Conservation (phyloP, 2,329 filamentous ascomycete genomes). For the Diatrype stigma region DNA sequence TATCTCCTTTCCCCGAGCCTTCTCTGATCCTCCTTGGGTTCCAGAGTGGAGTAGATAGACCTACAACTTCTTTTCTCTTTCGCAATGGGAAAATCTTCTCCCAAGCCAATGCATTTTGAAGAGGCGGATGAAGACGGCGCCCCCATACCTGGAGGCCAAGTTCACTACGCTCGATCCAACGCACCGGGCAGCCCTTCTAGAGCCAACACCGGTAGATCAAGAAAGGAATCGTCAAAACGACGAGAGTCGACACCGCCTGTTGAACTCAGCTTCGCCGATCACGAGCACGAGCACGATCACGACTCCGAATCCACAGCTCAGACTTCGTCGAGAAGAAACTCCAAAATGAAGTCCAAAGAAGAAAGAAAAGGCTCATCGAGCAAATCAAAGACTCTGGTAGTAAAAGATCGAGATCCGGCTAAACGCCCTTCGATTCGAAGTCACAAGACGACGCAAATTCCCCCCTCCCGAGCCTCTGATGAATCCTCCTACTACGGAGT, state of each 20-base stretch:
- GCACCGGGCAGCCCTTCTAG: constrained; percentile 41
- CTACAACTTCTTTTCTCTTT: constrained; percentile 9
- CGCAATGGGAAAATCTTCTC: constrained; percentile 39
- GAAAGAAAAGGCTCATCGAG: constrained; percentile 24
- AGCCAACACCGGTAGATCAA: constrained; percentile 48
- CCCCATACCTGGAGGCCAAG: constrained; percentile 32
- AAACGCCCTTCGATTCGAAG: constrained; percentile 31
- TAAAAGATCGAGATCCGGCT: constrained; percentile 10
- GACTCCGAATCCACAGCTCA: constrained; percentile 33
- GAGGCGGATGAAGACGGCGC: constrained; percentile 48
- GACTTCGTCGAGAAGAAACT: constrained; percentile 19
- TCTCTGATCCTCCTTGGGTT: constrained; percentile 11
- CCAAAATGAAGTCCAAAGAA: constrained; percentile 26
- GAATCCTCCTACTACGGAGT: constrained; percentile 38
- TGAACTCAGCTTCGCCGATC: constrained; percentile 37
- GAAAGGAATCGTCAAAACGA: constrained; percentile 35
- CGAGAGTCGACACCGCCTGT: constrained; percentile 34
- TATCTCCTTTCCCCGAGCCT: constrained; percentile 1
- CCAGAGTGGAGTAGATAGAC: background rate
- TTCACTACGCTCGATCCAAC: constrained; percentile 43
- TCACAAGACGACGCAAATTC: constrained; percentile 32
- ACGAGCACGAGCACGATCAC: no score
- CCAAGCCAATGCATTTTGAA: constrained; percentile 36
- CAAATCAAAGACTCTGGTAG: constrained; percentile 10
- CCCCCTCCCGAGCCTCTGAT: constrained; percentile 29